Evolutionary conservation across 2,329 filamentous ascomycete genomes (phyloP), one percentile per base, ranked within the genome.

Genomic region (Paecilomyces niveus): DNA sequence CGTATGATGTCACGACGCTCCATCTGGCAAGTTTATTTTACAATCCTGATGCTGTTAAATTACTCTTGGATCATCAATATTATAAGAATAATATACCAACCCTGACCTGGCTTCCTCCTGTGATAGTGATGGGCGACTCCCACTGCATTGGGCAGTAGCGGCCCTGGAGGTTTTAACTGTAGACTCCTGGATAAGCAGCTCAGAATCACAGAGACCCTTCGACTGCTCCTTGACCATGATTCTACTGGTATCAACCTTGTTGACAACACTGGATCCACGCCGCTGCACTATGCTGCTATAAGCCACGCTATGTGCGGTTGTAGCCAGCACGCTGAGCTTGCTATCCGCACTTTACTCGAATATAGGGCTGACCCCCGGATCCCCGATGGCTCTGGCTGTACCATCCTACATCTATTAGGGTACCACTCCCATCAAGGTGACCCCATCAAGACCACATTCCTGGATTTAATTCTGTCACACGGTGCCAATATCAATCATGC

Each of bases 401-500:
- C 56, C 11, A 55, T 63, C 22, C 58, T 69, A 21, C 60, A 67
- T 62, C 49, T 56, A 35, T 51, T 67, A 54, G 62, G 58, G 52
- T 54, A 55, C 21, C 22, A 51, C 9, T 61, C 58, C 45, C 26
- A 58, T 18, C 21, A 52, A 35, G 53, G 60, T 21, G 60, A 61
- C 31, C 35, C 57, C 15, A 62, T 62, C 31, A 54, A 62, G 15
- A 55, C 59, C 24, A 57, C 39, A 7, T 53, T 67, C 18, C 53
- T 69, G 24, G 62, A 65, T 13, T 58, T 61, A 6, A 61, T 67
- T 51, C 5, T 67, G n/a, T 58, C 57, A 13, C 54, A 66, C 59
- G 60, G 64, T 54, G 63, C 59, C 45, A 51, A 60, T 31, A 60
- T 66, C 45, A 61, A 65, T 31, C 55, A 62, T 55, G 32, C 57